phyloP scores from a whole-genome alignment of 2,329 filamentous ascomycete species.

The Xylariaceae sp. region DNA sequence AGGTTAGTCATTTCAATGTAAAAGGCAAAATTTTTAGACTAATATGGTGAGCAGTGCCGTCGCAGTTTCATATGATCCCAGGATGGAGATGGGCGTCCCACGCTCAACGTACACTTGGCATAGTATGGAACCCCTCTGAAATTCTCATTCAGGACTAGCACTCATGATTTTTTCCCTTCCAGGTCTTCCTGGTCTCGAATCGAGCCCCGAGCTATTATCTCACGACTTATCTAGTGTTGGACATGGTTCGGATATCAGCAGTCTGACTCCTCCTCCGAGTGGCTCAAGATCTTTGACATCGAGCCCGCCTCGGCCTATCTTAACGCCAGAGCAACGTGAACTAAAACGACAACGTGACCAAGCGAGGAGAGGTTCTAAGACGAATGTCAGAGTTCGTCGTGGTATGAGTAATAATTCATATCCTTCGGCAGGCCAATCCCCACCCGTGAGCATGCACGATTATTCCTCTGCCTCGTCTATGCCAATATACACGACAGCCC shows the following conservation, averaged over 20 bases:
- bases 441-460: slow-evolving; percentile 52
- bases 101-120: slow-evolving; percentile 59
- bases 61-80: slow-evolving; percentile 56
- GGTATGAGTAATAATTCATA: slow-evolving; percentile 54
- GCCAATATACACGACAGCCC: slow-evolving; percentile 59
- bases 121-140: slow-evolving; percentile 35
- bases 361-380: slow-evolving; percentile 64
- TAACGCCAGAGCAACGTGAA: slow-evolving; percentile 67
- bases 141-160: background rate
- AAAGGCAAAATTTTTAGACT: slow-evolving; percentile 12
- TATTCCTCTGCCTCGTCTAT: slow-evolving; percentile 51
- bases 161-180: slow-evolving; percentile 10
- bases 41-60: slow-evolving; percentile 49
- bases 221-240: slow-evolving; percentile 56
- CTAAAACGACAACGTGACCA: slow-evolving; percentile 67
- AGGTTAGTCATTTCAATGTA: slow-evolving; percentile 41
- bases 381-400: slow-evolving; percentile 57
- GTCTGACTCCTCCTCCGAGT: slow-evolving; percentile 56
- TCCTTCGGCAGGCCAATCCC: slow-evolving; percentile 46
- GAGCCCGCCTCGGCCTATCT: slow-evolving; percentile 61
- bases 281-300: slow-evolving; percentile 61
- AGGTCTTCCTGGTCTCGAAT: slow-evolving; percentile 44
- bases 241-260: slow-evolving; percentile 55
- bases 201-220: slow-evolving; percentile 48
- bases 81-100: slow-evolving; percentile 57